Base-by-base conservation (phyloP, 495 filamentous ascomycete genomes). In the Xylaria scruposa region DNA sequence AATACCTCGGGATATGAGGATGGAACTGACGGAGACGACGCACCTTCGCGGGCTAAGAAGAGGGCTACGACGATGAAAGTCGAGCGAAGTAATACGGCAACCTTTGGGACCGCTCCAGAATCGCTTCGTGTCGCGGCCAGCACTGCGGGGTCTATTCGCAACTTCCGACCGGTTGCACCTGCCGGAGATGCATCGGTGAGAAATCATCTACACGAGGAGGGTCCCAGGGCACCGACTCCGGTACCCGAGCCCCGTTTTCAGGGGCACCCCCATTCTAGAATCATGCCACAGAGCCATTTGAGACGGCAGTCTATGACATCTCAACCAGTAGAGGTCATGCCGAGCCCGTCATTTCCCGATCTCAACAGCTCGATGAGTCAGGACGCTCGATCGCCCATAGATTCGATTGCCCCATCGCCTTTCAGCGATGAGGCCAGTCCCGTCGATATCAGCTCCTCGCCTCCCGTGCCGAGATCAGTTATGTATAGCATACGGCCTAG, bases 111-210 rank as follows among this genome's bases (percentile, higher is more conserved):
- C 36, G 90, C 89, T 59, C 87, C 90, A 24, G 92, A 93, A 47
- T 97, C 94, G 8, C 83, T 97, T n/a, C 87, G 94, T 67, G 93
- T 97, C 13, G 90, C 92, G 73, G 94, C 94, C 24, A 96, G 93
- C 78, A 95, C 93, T 19, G 89, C 94, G 40, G 93, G 93, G 21
- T 97, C 94, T 9, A 86, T 97, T 69, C 92, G 94, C n/a, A 90
- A 91, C 54, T 92, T 97, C 80, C 88, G 93, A 67, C 94, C 94
- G 9, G 88, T 92, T 40, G 87, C 90, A 9, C 80, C 88, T 24
- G 88, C 88, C 40, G 88, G 88, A 49, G 84, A 85, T 7, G 76
- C 75, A 0, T 78, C 85, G 49, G 51, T 47, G 69, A 83, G 73
- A 26, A 85, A 82, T 40, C 88, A 91, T 51, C 77, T 90, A n/a